A percentile compares a stretch with the other conserved stretches of the same genome.
These are phyloP conservation scores for Verbascum thapsus DNA, from an alignment of 257 asterid species.

Conservation along the genomic window DNA sequence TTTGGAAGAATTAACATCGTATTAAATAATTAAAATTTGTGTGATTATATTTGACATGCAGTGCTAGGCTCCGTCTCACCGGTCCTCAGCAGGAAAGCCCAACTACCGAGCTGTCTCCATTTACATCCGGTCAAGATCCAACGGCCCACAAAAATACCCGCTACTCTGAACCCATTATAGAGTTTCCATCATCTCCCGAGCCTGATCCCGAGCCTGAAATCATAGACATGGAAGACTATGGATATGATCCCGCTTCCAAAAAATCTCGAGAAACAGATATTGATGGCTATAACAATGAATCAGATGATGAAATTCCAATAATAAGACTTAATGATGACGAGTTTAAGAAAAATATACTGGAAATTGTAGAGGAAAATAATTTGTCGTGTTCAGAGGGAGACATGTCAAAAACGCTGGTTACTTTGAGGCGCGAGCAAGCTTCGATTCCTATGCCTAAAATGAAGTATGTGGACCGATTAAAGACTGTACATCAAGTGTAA, in stretches of 20 bases:
- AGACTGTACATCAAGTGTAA: slow-evolving; percentile 56
- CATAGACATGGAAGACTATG: slow-evolving; percentile 37
- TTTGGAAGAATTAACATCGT: neutral
- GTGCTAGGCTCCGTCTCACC: slow-evolving; percentile 40
- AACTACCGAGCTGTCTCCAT: slow-evolving; percentile 10
- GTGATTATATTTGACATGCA: slow-evolving; percentile 24
- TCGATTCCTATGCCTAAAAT: slow-evolving; percentile 32
- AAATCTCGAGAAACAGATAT: slow-evolving; percentile 25
- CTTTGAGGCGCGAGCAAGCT: slow-evolving; percentile 23
- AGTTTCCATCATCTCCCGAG: slow-evolving; percentile 53
- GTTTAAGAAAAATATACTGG: slow-evolving; percentile 15
- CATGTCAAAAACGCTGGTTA: slow-evolving; percentile 39
- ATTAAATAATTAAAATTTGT: neutral
- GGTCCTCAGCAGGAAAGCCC: slow-evolving; percentile 29
- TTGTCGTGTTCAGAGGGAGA: neutral
- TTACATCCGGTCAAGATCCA: slow-evolving; percentile 25
- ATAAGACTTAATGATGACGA: slow-evolving; percentile 34
- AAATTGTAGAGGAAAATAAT: neutral
- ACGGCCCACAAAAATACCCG: neutral
- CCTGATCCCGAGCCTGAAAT: slow-evolving; percentile 18
- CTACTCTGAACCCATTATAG: slow-evolving; percentile 48
- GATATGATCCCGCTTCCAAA: neutral
- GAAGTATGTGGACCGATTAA: slow-evolving; percentile 28
- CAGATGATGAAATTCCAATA: slow-evolving; percentile 38
- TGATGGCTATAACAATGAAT: slow-evolving; percentile 39